phyloP scores from a whole-genome alignment of 495 filamentous ascomycete species.

The Xylaria grammica region DNA sequence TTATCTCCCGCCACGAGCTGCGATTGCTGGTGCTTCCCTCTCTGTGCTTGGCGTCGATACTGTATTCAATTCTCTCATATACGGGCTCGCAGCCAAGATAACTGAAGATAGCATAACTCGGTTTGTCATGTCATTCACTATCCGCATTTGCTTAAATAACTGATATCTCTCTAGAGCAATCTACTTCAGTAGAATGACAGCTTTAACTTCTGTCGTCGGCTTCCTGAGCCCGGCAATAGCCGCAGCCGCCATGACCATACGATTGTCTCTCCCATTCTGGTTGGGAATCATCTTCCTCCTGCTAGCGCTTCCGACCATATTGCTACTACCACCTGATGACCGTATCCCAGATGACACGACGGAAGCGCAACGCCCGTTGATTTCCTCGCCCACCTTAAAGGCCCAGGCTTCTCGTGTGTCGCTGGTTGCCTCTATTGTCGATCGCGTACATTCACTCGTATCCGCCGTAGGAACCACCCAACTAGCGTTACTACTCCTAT shows the following conservation, averaged over 20 bases:
- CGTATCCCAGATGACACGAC: slow-evolving; percentile 13
- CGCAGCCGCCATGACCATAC: slow-evolving; percentile 45
- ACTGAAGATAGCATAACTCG: slow-evolving; percentile 46
- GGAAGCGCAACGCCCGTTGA: slow-evolving; percentile 36
- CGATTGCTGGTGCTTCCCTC: slow-evolving; percentile 41
- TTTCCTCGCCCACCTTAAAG: slow-evolving; percentile 36
- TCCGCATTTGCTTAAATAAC: background rate
- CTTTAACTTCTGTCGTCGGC: slow-evolving; percentile 45
- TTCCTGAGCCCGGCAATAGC: slow-evolving; percentile 50
- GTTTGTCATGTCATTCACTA: slow-evolving; percentile 31
- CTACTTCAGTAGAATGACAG: slow-evolving; percentile 51
- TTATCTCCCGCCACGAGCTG: slow-evolving; percentile 41
- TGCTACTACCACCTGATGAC: slow-evolving; percentile 28
- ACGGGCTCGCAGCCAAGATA: slow-evolving; percentile 45
- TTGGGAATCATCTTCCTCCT: slow-evolving; percentile 45
- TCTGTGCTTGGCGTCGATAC: slow-evolving; percentile 52
- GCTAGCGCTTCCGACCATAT: slow-evolving; percentile 40
- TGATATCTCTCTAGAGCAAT: slow-evolving; percentile 39
- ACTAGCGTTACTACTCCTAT: slow-evolving; percentile 41
- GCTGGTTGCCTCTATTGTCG: slow-evolving; percentile 22
- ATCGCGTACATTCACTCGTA: slow-evolving; percentile 34
- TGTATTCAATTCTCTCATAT: slow-evolving; percentile 53
- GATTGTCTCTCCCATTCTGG: slow-evolving; percentile 47
- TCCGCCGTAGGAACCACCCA: slow-evolving; percentile 36
- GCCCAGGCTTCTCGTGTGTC: slow-evolving; percentile 25